Evolutionary conservation across 495 filamentous ascomycete genomes (phyloP).

Genomic region (Penicilliopsis zonata): DNA sequence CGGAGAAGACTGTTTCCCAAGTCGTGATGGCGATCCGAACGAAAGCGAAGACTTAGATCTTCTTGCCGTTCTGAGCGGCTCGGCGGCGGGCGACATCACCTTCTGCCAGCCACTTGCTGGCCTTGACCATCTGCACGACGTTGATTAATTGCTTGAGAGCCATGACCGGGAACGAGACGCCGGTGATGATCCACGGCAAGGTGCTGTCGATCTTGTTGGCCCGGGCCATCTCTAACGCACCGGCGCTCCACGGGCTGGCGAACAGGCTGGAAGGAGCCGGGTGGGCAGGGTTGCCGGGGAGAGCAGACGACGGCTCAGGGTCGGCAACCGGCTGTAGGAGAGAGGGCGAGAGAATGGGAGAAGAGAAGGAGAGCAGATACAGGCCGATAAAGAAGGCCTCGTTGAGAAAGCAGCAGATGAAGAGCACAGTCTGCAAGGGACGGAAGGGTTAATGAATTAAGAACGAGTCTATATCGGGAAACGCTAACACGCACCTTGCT

Average conservation of each 20-base stretch:
- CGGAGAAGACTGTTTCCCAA: neutral
- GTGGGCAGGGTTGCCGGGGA: conserved; percentile 54
- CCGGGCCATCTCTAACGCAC: conserved; percentile 79
- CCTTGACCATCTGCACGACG: conserved; percentile 87
- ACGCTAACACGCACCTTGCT: conserved; percentile 63
- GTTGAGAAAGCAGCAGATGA: conserved; percentile 80
- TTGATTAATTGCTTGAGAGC: conserved; percentile 86
- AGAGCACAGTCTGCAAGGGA: conserved; percentile 64
- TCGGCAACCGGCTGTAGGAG: conserved; percentile 47
- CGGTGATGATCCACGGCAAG: conserved; percentile 79
- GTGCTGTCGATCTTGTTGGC: conserved; percentile 86
- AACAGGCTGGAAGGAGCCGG: conserved; percentile 57
- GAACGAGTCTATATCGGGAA: neutral
- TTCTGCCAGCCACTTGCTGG: conserved; percentile 83
- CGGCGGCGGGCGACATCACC: conserved; percentile 47
- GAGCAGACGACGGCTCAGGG: conserved; percentile 38
- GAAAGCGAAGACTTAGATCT: conserved; percentile 10
- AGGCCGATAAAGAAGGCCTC: conserved; percentile 96
- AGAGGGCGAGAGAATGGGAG: conserved; percentile 70
- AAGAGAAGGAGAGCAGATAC: conserved; percentile 94
- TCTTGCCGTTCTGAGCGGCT: conserved; percentile 10
- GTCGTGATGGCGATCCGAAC: conserved; percentile 1
- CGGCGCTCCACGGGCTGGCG: conserved; percentile 75
- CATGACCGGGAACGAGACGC: conserved; percentile 78
- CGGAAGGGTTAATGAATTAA: conserved; percentile 7